phyloP scores from a whole-genome alignment of 148 eudicot species.

The Fagopyrum tataricum region DNA sequence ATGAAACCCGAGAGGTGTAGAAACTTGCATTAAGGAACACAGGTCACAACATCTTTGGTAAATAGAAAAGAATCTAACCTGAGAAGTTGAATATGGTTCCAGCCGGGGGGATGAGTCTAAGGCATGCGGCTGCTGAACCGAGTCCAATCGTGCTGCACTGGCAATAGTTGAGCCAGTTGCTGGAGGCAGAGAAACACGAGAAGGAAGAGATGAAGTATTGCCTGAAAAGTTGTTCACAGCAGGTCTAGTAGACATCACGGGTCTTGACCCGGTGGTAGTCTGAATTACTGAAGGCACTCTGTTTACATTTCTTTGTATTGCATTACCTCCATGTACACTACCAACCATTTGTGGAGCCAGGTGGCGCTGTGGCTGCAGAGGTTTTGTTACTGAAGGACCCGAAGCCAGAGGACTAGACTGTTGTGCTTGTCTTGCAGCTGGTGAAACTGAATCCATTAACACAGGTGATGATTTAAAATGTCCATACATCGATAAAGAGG shows the following conservation, averaged over 20 bases:
- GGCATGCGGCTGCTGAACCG: conserved; percentile 31
- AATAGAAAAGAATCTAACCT: conserved; percentile 24
- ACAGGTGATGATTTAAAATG: conserved; percentile 33
- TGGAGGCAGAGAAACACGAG: conserved; percentile 21
- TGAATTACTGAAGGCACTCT: conserved; percentile 49
- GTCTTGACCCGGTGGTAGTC: conserved; percentile 38
- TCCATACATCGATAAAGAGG: conserved; percentile 17
- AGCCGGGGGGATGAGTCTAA: conserved; percentile 16
- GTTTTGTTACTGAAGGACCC: conserved; percentile 24
- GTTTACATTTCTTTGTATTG: conserved; percentile 31
- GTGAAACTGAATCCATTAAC: conserved; percentile 45
- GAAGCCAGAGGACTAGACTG: conserved; percentile 16
- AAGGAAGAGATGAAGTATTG: conserved; percentile 26
- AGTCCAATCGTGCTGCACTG: conserved; percentile 9
- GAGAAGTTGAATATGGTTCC: conserved; percentile 25
- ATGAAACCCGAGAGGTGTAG: neutral
- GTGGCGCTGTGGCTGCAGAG: conserved; percentile 34
- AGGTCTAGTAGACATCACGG: conserved; percentile 28
- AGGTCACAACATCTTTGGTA: neutral
- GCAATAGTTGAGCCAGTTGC: conserved; percentile 10
- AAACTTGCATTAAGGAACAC: neutral
- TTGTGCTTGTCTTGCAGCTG: conserved; percentile 30
- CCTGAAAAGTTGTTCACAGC: conserved; percentile 16
- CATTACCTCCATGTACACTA: conserved; percentile 36
- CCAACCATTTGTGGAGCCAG: conserved; percentile 18